phyloP scores from a whole-genome alignment of 495 filamentous ascomycete species.

The Aspergillus sclerotiicarbonarius region DNA sequence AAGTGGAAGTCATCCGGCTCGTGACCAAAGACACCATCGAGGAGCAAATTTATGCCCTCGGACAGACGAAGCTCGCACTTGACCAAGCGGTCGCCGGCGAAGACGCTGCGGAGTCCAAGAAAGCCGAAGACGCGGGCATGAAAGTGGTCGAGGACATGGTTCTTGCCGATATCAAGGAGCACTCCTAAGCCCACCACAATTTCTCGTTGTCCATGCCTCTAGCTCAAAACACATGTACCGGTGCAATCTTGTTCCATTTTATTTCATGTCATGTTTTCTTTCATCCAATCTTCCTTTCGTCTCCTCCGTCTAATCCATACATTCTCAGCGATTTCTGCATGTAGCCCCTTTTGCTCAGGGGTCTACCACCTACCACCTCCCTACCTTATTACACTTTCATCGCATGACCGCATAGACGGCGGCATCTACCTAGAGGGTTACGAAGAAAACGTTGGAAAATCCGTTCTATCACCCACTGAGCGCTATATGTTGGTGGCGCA shows the following conservation, averaged over 20 bases:
- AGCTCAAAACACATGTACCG: neutral
- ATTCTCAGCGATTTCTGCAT: neutral
- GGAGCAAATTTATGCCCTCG: slow-evolving; percentile 85
- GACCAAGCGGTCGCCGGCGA: slow-evolving; percentile 79
- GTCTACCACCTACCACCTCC: neutral
- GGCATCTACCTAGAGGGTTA: no score
- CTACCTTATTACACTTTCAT: no score
- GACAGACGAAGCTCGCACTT: slow-evolving; percentile 87
- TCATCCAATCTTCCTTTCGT: neutral
- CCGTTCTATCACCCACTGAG: no score
- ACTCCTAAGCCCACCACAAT: neutral
- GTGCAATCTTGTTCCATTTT: neutral
- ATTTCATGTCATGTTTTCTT: neutral
- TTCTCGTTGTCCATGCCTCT: neutral
- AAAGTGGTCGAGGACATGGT: slow-evolving; percentile 66
- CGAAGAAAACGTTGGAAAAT: no score
- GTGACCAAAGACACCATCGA: slow-evolving; percentile 85
- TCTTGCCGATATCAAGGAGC: slow-evolving; percentile 32
- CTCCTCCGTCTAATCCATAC: neutral
- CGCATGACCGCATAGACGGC: no score
- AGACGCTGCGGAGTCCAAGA: slow-evolving; percentile 44
- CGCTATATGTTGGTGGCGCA: no score
- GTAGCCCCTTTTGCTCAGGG: neutral
- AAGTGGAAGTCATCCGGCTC: slow-evolving; percentile 82
- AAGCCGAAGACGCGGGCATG: slow-evolving; percentile 56